Conservation (phyloP, 176 grass and related monocot species). For the Hordeum marinum region DNA sequence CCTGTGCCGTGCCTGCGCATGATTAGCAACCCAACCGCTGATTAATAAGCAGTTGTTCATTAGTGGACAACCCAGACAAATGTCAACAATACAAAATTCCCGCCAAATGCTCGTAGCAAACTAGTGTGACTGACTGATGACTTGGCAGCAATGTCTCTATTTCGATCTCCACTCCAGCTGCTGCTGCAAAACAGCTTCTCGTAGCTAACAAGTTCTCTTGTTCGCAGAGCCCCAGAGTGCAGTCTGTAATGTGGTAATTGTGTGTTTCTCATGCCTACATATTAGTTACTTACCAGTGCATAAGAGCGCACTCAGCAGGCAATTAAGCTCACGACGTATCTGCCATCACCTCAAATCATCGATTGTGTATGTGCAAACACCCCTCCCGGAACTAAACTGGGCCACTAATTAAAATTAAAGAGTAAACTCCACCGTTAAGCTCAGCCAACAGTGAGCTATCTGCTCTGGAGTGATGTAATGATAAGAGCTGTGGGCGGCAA, state of each 20-base stretch:
- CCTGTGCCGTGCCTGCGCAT: slow-evolving; percentile 21
- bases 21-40: slow-evolving; percentile 15
- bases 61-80: slow-evolving; percentile 6
- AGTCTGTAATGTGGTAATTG: background rate
- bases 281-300: background rate
- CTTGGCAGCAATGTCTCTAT: no score
- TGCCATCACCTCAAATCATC: no score
- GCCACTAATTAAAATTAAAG: no score
- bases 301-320: background rate
- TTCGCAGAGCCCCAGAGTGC: background rate
- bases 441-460: slow-evolving; percentile 18
- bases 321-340: background rate
- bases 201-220: background rate
- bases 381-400: background rate
- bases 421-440: no score
- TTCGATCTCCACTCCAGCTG: no score
- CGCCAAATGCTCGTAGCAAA: background rate
- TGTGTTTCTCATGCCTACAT: background rate
- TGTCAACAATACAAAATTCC: background rate
- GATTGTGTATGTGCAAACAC: no score
- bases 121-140: no score
- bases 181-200: background rate
- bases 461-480: slow-evolving; percentile 28
- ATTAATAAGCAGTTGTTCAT: background rate
- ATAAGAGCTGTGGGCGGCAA: slow-evolving; percentile 57